A percentile compares a stretch with the other conserved stretches of the same genome.
Conservation (phyloP, 352 stramenopile genomes). For the Pythium monospermum region DNA sequence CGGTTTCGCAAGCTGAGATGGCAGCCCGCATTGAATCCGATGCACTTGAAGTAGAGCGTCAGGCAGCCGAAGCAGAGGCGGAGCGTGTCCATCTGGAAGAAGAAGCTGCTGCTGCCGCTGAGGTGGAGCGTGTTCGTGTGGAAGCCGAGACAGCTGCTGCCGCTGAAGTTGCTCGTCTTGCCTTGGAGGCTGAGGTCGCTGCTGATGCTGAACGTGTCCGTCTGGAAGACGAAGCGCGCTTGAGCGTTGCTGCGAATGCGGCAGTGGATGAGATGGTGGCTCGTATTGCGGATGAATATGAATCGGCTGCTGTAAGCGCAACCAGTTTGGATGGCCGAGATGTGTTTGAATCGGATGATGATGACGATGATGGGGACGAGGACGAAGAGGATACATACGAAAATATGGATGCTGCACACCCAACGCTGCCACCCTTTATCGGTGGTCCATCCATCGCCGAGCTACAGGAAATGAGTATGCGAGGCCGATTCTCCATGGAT, state of each 20-base stretch:
- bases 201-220: not conserved
- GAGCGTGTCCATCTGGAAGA: not conserved
- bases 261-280: constrained; percentile 13
- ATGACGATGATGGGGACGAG: constrained; percentile 14
- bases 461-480: constrained; percentile 42
- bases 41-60: too few relatives aligned
- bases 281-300: constrained; percentile 14
- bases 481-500: constrained; percentile 36
- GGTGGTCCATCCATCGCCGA: constrained; percentile 36
- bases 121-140: not conserved
- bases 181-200: not conserved
- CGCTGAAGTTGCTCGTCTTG: not conserved
- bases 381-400: constrained; percentile 7
- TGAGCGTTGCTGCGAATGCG: constrained; percentile 7
- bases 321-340: constrained; percentile 5
- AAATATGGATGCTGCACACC: constrained; percentile 3
- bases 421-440: constrained; percentile 3
- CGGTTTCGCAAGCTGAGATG: too few relatives aligned
- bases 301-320: constrained; percentile 12
- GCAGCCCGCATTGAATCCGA: too few relatives aligned
- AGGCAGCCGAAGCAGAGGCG: constrained; percentile 1
- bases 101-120: not conserved
- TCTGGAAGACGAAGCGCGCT: not conserved
- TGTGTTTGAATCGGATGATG: constrained; percentile 8
- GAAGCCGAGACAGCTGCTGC: constrained; percentile 3